phyloP scores from a whole-genome alignment of 129 eudicot genomes.

The Tanacetum coccineum region DNA sequence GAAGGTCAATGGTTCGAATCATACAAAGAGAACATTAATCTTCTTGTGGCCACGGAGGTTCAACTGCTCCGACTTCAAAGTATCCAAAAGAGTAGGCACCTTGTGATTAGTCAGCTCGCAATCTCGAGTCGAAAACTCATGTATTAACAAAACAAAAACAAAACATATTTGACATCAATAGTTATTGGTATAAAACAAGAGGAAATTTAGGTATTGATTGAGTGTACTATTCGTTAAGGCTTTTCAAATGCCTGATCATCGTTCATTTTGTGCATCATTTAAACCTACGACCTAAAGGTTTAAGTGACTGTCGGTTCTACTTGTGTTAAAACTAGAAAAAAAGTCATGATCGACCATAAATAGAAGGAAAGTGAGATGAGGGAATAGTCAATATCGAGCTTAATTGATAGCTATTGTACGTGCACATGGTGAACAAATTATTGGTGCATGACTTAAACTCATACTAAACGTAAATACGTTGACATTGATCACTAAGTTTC shows the following conservation, averaged over 20 bases:
- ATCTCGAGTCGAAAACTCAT: no score
- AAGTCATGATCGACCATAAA: conserved; percentile 18
- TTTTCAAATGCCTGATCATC: background rate
- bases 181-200: background rate
- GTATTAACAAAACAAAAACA: no score
- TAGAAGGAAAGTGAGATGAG: conserved; percentile 26
- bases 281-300: background rate
- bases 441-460: background rate
- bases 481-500: background rate
- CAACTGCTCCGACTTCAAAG: no score
- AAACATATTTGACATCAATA: no score
- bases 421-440: conserved; percentile 14
- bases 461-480: conserved; percentile 5
- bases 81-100: no score
- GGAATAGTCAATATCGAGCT: conserved; percentile 16
- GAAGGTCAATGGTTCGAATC: no score
- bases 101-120: no score
- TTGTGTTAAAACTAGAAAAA: background rate
- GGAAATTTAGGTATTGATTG: background rate
- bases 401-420: conserved; percentile 14
- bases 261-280: background rate
- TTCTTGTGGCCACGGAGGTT: no score
- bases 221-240: background rate
- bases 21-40: no score
- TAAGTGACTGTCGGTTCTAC: conserved; percentile 26